Evolutionary conservation across 257 asterid species (phyloP), one percentile per base, ranked within the genome.

Genomic region (Handroanthus guayacan): DNA sequence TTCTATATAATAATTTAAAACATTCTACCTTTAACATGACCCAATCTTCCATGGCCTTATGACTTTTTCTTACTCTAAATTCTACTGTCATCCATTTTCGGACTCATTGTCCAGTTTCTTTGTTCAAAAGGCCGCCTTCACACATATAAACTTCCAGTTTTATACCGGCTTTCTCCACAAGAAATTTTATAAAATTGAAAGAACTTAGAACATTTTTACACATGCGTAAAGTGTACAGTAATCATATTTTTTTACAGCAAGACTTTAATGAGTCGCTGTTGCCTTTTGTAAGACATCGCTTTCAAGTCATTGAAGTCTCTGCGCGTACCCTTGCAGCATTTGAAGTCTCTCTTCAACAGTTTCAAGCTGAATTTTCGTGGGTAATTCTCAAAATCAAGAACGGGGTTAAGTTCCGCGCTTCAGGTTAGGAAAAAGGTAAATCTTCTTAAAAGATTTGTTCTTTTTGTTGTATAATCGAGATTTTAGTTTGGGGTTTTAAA

Each of bases 51-150:
- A 17, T 6, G 37, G 39, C 54, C 51, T n/a, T 2, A 34, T 34
- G 83, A 73, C 76, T 47, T 57, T 63, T 65, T 38, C 55, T 47
- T 72, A 71, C 44, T 44, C 62, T 51, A 60, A 57, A 67, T 41
- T 54, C 13, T 13, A 54, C 47, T 31, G 3, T 17, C 56, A 50
- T 18, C 7, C 50, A 17, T 43, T 38, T 67, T 63, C 76, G 47
- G 64, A 63, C 73, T 9, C 48, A 25, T 16, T 70, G 57, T 38
- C 48, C 57, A 25, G 31, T 25, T 25, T 62, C 79, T 62, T 34
- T 16, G 50, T n/a, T 54, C 17, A 0, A 43, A 60, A n/a, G 41
- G 82, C 86, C 82, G 84, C 84, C 67, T 81, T 82, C 79, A 76
- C 84, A 84, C 83, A 1, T 38, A 38, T 39, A 39, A 38, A 39